Percentiles rank a stretch among this genome's conserved stretches.
phyloP scores from a whole-genome alignment of 805 yeast species.

The Debaryomyces prosopidis region DNA sequence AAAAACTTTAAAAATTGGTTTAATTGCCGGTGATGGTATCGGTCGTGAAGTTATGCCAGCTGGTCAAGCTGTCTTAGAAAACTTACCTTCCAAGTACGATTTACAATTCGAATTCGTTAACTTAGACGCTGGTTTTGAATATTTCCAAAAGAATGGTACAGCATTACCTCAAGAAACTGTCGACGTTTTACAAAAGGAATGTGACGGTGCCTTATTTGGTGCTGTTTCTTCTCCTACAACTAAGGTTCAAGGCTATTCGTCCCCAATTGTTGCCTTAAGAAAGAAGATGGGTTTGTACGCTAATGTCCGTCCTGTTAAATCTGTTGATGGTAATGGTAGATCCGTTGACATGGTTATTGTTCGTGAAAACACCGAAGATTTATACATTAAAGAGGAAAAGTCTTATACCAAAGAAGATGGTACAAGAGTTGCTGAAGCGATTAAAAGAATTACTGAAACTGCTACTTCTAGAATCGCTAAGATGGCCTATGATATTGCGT shows the following conservation, averaged over 20 bases:
- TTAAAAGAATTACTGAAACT: slow-evolving; percentile 88
- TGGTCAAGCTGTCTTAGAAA: slow-evolving; percentile 84
- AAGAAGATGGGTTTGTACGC: slow-evolving; percentile 94
- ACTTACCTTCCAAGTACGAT: slow-evolving; percentile 72
- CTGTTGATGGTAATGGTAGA: slow-evolving; percentile 80
- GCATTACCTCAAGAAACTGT: slow-evolving; percentile 96
- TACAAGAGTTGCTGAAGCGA: slow-evolving; percentile 92
- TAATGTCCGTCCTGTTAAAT: slow-evolving; percentile 96
- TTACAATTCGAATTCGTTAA: slow-evolving; percentile 83
- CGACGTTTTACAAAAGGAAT: slow-evolving; percentile 66
- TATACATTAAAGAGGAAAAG: slow-evolving; percentile 91
- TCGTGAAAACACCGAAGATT: slow-evolving; percentile 97
- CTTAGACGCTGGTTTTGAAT: slow-evolving; percentile 92
- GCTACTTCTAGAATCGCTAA: slow-evolving; percentile 87
- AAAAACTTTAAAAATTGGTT: slow-evolving; percentile 48
- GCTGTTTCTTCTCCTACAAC: slow-evolving; percentile 95
- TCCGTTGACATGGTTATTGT: slow-evolving; percentile 98
- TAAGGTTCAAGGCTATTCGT: slow-evolving; percentile 94
- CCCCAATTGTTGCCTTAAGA: slow-evolving; percentile 98
- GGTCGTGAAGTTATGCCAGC: slow-evolving; percentile 98
- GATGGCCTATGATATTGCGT: slow-evolving; percentile 89
- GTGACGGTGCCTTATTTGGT: slow-evolving; percentile 98
- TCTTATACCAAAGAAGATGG: slow-evolving; percentile 76
- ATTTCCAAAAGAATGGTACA: slow-evolving; percentile 90
- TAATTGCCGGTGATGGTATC: slow-evolving; percentile 98